phyloP scores from a whole-genome alignment of 768 basidiomycete genomes.

The Termitomyces sp. region DNA sequence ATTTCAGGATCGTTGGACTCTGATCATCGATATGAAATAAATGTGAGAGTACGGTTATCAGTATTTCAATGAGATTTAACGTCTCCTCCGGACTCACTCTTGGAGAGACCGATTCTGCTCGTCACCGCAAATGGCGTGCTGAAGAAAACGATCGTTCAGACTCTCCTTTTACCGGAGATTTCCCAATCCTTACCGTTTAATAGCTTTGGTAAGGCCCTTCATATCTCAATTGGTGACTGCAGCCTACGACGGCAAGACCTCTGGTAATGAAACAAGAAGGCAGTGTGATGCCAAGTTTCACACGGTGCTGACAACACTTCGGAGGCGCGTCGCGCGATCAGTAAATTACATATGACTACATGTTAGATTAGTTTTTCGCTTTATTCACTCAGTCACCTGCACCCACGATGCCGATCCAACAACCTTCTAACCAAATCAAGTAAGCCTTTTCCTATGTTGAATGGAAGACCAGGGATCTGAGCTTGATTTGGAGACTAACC shows the following conservation, averaged over 20 bases:
- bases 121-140: slow-evolving; percentile 92
- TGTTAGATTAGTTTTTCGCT: background rate
- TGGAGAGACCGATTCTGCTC: slow-evolving; percentile 83
- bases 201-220: slow-evolving; percentile 51
- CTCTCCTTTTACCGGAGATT: slow-evolving; percentile 30
- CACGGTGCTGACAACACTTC: slow-evolving; percentile 3
- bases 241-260: background rate
- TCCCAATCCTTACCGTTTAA: slow-evolving; percentile 30
- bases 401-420: slow-evolving; percentile 55
- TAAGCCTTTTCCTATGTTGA: slow-evolving; percentile 20
- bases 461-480: slow-evolving; percentile 1
- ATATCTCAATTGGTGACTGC: slow-evolving; percentile 30
- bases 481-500: slow-evolving; percentile 60
- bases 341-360: background rate
- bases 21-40: slow-evolving; percentile 12
- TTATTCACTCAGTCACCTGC: slow-evolving; percentile 4
- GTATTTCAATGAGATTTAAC: background rate
- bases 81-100: slow-evolving; percentile 54
- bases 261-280: slow-evolving; percentile 13
- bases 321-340: background rate
- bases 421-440: slow-evolving; percentile 92
- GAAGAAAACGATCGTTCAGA: slow-evolving; percentile 1
- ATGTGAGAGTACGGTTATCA: background rate
- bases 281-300: slow-evolving; percentile 8
- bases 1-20: slow-evolving; percentile 87